Conservation (phyloP, 2,329 filamentous ascomycete species). For the Hypoxylon sp. region DNA sequence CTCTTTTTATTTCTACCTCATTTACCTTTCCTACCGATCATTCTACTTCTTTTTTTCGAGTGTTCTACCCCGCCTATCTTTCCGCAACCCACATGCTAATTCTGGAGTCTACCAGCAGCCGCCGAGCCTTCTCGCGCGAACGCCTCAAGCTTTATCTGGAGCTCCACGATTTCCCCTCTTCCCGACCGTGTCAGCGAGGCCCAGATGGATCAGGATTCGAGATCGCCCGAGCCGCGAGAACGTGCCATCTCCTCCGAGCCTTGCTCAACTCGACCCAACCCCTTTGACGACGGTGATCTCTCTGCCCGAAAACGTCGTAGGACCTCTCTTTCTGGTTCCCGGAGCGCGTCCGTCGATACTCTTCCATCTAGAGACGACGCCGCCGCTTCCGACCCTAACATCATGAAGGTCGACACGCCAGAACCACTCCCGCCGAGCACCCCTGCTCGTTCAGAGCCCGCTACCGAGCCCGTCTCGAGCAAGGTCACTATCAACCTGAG, state of each 20-base stretch:
- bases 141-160: constrained; percentile 62
- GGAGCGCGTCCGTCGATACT: constrained; percentile 67
- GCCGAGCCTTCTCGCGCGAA: constrained; percentile 69
- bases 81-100: constrained; percentile 70
- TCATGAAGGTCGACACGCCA: constrained; percentile 60
- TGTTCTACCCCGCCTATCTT: constrained; percentile 46
- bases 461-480: constrained; percentile 66
- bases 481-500: constrained; percentile 74
- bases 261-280: constrained; percentile 74
- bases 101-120: constrained; percentile 61
- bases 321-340: constrained; percentile 70
- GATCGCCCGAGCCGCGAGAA: constrained; percentile 67
- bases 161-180: constrained; percentile 61
- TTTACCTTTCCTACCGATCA: constrained; percentile 32
- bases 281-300: constrained; percentile 72
- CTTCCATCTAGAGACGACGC: constrained; percentile 53
- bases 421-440: constrained; percentile 61
- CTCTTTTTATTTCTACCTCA: constrained; percentile 40
- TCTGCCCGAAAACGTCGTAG: constrained; percentile 74
- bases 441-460: constrained; percentile 55
- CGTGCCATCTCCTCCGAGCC: constrained; percentile 74
- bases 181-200: constrained; percentile 63
- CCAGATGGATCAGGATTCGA: constrained; percentile 70
- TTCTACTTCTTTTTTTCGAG: constrained; percentile 27
- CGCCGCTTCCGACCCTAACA: constrained; percentile 54